These are phyloP conservation scores for Graphilbum fragrans DNA, from an alignment of 2,329 filamentous ascomycete species.

Conservation along the genomic window DNA sequence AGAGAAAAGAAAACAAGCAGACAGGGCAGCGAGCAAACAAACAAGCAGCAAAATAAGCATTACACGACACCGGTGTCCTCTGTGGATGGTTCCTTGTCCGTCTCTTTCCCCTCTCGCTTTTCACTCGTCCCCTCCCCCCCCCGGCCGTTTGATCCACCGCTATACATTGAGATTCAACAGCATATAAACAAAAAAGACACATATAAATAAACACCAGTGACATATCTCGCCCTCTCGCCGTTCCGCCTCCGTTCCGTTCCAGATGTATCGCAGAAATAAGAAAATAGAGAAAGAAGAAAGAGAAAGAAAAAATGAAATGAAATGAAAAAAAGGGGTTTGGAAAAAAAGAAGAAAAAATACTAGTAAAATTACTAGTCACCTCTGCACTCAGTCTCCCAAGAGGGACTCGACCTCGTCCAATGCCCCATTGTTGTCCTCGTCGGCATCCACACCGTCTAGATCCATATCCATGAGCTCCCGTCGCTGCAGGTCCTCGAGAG, in stretches of 20 bases:
- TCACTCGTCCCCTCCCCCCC: too few species aligned
- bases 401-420: constrained; percentile 31
- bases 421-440: constrained; percentile 19
- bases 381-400: constrained; percentile 27
- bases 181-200: not conserved
- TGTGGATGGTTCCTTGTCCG: too few species aligned
- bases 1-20: not conserved
- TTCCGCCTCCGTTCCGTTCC: too few species aligned
- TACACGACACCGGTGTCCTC: not conserved
- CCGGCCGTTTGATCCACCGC: too few species aligned
- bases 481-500: constrained; percentile 41
- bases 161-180: not conserved
- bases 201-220: too few species aligned
- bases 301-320: too few species aligned
- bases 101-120: too few species aligned
- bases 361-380: not conserved
- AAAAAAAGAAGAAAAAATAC: not conserved
- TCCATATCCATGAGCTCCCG: constrained; percentile 43
- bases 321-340: too few species aligned
- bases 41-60: not conserved
- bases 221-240: too few species aligned
- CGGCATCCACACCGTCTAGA: constrained; percentile 28
- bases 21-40: not conserved
- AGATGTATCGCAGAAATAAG: too few species aligned
- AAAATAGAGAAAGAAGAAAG: too few species aligned